These are phyloP conservation scores for Microcos paniculata DNA, from an alignment of 345 rosid species.

Conservation along the genomic window DNA sequence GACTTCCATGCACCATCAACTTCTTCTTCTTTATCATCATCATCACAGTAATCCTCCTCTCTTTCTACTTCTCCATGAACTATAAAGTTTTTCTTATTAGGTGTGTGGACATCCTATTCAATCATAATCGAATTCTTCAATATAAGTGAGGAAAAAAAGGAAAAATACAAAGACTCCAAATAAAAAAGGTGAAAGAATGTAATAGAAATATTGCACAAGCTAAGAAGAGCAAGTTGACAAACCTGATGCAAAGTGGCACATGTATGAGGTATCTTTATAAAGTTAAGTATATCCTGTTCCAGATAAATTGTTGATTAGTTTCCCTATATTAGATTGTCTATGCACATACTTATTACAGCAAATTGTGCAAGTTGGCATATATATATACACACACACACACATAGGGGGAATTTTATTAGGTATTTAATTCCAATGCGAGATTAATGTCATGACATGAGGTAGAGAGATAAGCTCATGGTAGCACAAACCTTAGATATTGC, in stretches of 20 bases:
- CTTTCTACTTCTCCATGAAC: slow-evolving; percentile 28
- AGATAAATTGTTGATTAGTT: neutral
- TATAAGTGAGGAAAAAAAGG: neutral
- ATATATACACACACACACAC: neutral
- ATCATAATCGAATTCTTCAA: neutral
- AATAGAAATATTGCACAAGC: neutral
- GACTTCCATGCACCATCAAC: slow-evolving; percentile 21
- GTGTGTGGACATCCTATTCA: slow-evolving; percentile 28
- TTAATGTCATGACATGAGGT: neutral
- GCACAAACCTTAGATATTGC: slow-evolving; percentile 48
- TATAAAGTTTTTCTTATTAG: slow-evolving; percentile 25
- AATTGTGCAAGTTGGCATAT: neutral
- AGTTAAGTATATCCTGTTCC: slow-evolving; percentile 2
- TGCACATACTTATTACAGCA: slow-evolving; percentile 9
- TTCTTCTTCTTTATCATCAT: slow-evolving; percentile 23
- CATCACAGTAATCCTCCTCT: slow-evolving; percentile 8
- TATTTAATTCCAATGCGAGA: slow-evolving; percentile 5
- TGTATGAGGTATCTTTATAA: neutral
- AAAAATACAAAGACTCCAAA: neutral
- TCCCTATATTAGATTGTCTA: neutral
- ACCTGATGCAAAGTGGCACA: slow-evolving; percentile 8
- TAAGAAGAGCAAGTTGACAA: neutral
- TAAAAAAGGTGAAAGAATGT: neutral
- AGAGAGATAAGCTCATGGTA: neutral
- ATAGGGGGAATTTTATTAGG: slow-evolving; percentile 19